phyloP scores from a whole-genome alignment of 352 stramenopile genomes.

The Pythium oligandrum region DNA sequence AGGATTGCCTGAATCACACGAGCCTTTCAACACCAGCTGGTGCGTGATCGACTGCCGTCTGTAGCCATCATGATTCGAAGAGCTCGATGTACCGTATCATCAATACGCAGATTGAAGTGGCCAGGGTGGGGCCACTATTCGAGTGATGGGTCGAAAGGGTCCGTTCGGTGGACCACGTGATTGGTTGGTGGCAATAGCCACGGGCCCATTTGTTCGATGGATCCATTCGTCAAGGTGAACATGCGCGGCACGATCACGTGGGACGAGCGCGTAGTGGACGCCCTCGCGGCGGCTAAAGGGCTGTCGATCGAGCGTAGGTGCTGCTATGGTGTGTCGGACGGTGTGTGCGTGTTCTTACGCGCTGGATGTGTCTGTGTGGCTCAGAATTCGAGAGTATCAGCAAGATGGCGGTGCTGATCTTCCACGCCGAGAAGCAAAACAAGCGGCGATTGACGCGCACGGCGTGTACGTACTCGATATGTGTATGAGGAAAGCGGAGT shows the following conservation, averaged over 20 bases:
- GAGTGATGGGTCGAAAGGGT: no score
- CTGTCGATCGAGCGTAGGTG: conserved; percentile 38
- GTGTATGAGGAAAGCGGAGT: neutral
- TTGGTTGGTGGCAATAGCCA: no score
- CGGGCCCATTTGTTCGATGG: no score
- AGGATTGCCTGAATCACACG: no score
- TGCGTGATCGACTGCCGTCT: no score
- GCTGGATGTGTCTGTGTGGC: neutral
- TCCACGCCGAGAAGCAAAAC: conserved; percentile 64
- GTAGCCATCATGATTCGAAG: no score
- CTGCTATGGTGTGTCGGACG: neutral
- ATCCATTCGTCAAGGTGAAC: no score
- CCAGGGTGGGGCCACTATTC: no score
- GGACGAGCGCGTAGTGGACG: conserved; percentile 62
- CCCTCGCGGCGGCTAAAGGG: conserved; percentile 25
- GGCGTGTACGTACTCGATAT: conserved; percentile 33
- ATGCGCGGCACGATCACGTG: conserved; percentile 25
- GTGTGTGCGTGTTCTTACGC: neutral
- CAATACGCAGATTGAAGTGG: no score
- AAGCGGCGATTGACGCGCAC: conserved; percentile 48
- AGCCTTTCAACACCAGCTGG: no score
- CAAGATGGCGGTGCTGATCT: conserved; percentile 51
- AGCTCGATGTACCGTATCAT: no score
- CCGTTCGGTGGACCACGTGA: no score
- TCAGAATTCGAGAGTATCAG: conserved; percentile 56